Evolutionary conservation across 1,284 basidiomycete species (phyloP).

Genomic region (Rhodotorula sp.): DNA sequence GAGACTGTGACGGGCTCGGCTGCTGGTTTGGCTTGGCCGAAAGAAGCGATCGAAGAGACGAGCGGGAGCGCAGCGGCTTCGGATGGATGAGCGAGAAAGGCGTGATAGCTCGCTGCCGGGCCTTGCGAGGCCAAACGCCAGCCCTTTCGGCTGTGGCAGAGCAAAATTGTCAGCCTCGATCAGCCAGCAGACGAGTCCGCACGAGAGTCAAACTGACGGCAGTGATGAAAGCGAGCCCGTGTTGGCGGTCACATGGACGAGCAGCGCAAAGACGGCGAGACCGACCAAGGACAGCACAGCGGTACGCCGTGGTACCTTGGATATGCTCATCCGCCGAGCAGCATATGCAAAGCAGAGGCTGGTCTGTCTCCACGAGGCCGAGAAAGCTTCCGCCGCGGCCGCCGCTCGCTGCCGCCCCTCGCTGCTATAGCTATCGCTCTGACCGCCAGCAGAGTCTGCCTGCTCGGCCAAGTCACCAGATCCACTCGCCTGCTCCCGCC

Average conservation of each 20-base stretch:
- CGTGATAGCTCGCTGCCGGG: neutral
- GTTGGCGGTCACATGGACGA: neutral
- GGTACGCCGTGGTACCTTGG: neutral
- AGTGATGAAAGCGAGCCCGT: neutral
- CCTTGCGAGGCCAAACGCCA: neutral
- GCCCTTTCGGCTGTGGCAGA: neutral
- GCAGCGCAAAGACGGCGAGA: neutral
- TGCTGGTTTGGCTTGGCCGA: neutral
- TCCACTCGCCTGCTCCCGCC: too few species aligned
- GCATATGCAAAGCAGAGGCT: neutral
- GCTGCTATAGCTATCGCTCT: too few species aligned
- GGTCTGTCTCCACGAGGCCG: too few species aligned
- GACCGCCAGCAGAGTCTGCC: too few species aligned
- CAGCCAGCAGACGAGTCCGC: neutral
- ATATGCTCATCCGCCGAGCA: neutral
- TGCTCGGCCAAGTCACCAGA: too few species aligned
- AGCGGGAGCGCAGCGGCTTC: slow-evolving; percentile 21
- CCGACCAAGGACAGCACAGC: neutral
- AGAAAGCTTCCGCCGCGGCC: too few species aligned
- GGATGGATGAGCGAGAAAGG: slow-evolving; percentile 4
- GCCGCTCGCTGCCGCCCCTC: too few species aligned
- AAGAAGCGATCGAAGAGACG: slow-evolving; percentile 21
- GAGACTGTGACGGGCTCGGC: slow-evolving; percentile 11
- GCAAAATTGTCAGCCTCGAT: neutral
- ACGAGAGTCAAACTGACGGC: neutral